These are phyloP conservation scores for Vachellia collinsii DNA, from an alignment of 306 rosid genomes.

Conservation along the genomic window DNA sequence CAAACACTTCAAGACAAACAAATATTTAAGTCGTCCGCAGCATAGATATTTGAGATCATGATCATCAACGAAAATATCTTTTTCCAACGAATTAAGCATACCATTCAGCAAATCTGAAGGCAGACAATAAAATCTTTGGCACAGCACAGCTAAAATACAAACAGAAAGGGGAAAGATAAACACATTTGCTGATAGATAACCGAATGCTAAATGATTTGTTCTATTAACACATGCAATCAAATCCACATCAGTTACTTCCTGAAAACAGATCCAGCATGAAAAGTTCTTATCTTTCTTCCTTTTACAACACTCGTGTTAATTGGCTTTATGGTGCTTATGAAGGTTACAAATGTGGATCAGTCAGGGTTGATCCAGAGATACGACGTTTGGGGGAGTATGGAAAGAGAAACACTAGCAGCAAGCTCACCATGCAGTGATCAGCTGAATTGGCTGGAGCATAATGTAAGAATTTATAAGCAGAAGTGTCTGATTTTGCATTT, in stretches of 20 bases:
- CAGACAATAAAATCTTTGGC: background rate
- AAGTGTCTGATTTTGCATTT: background rate
- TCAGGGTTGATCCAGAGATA: background rate
- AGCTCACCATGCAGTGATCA: background rate
- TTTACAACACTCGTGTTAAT: background rate
- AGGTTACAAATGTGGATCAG: background rate
- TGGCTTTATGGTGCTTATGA: background rate
- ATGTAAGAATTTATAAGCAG: background rate
- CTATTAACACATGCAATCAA: background rate
- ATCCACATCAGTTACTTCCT: background rate
- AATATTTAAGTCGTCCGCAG: background rate
- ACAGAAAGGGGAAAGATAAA: background rate
- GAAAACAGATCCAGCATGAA: background rate
- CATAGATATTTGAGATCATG: background rate
- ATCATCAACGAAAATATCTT: background rate
- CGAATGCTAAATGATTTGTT: background rate
- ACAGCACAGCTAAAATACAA: background rate
- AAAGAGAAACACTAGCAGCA: background rate
- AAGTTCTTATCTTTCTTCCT: background rate
- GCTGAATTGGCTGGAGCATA: background rate
- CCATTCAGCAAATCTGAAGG: background rate
- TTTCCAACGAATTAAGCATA: background rate
- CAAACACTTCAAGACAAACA: background rate
- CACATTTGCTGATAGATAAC: background rate
- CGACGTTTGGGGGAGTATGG: background rate